Evolutionary conservation across 768 basidiomycete species (phyloP), one percentile per base, ranked within the genome.

Genomic region (Tulasnella sp.): DNA sequence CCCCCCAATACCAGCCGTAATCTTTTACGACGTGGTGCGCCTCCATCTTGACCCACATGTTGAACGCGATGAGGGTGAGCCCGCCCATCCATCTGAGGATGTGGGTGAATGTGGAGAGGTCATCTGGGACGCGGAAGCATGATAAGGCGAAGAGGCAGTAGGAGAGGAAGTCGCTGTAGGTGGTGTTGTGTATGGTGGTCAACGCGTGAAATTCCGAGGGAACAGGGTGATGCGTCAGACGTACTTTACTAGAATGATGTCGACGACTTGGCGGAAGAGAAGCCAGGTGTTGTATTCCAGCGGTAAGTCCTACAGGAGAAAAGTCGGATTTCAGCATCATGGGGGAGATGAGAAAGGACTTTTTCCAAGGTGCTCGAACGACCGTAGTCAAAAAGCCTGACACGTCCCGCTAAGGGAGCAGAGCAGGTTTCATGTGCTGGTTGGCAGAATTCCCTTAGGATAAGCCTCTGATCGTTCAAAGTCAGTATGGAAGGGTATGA

Each of bases 1-100:
- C 89, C 9, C 89, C 92, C 91, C 91, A 92, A 70, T 92, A 97
- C 92, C 92, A 97, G 15, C 92, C 93, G 64, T 94, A 97, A 67
- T 97, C 94, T 66, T 96, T 98, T 62, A 98, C 92, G 50, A 98
- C 91, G 55, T 91, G 80, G 69, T 99, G 96, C 0, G 96, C 96
- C 68, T 98, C 94, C 1, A 87, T 88, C 69, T 99, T 99, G 63
- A 99, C 92, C 92, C 93, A 98, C 34, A 98, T 78, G 70, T 99
- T 98, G 77, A 98, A 98, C 21, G 78, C 79, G 68, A 98, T 92
- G 24, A 99, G 74, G 0, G 80, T 78, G 61, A 88, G 69, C 3
- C 96, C 96, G 21, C 85, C 85, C 46, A 86, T 71, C 94, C 94
- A 99, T 64, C 90, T 90, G 72, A 91, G 78, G 62, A 86, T 68